These are phyloP conservation scores for Phalaenopsis aphrodite DNA, from an alignment of 106 monocot genomes.

Conservation along the genomic window DNA sequence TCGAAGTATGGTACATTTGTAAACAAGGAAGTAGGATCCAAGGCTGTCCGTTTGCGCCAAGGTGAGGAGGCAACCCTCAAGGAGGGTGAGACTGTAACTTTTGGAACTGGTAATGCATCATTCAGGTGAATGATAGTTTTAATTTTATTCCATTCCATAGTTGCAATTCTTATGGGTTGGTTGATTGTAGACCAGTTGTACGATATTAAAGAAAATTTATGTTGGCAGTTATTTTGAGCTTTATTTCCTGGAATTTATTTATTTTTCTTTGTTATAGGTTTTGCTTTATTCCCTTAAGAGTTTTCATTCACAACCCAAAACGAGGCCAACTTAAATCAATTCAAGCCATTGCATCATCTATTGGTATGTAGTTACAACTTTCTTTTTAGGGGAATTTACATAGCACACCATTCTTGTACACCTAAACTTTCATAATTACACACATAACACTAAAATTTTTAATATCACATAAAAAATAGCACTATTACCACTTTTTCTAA, in stretches of 20 bases:
- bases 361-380: conserved; percentile 45
- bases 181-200: background rate
- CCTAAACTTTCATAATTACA: no score
- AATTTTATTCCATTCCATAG: background rate
- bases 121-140: conserved; percentile 61
- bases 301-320: conserved; percentile 30
- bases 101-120: conserved; percentile 81
- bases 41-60: conserved; percentile 38
- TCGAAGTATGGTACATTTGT: conserved; percentile 89
- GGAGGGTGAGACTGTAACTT: conserved; percentile 62
- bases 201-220: conserved; percentile 1
- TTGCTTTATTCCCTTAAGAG: conserved; percentile 38
- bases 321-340: conserved; percentile 17
- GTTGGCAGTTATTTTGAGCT: background rate
- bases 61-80: conserved; percentile 38
- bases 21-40: conserved; percentile 47
- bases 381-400: no score
- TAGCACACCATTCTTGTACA: no score
- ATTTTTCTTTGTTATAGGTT: conserved; percentile 49
- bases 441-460: no score
- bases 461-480: no score
- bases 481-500: no score
- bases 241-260: background rate
- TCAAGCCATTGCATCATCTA: conserved; percentile 45
- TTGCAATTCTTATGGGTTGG: background rate